Evolutionary conservation across 139 green algal species (phyloP), one percentile per base, ranked within the genome.

Genomic region (Tetratostichococcus sp.): DNA sequence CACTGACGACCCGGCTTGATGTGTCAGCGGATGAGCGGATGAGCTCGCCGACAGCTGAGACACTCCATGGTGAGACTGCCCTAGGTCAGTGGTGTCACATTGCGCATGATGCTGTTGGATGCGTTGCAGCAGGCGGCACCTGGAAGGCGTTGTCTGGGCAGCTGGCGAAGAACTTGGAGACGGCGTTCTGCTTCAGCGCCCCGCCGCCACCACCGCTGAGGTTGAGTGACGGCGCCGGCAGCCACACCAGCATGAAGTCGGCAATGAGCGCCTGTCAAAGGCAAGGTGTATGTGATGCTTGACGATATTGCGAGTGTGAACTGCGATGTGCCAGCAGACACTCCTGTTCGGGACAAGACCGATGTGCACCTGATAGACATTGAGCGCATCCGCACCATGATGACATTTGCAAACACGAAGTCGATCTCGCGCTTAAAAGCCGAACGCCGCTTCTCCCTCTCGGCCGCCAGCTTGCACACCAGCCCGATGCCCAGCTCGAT

Each of bases 201-300:
- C 68, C 50, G n/a, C 31, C 69, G 11, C 30, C 79, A 31, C 67
- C 72, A 50, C 68, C 25, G 35, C 31, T 78, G 79, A 86, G 85
- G 1, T 83, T 80, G 67, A 95, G 83, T 3, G 93, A 95, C 32
- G 94, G 94, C 28, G 94, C 94, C 0, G 94, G 94, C 74, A 98
- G 86, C 93, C 93, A 98, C 14, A 97, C 94, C 17, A 98, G 88
- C 94, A 98, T 97, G 88, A 97, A 98, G 83, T 98, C 94, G 0
- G 94, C 94, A 32, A 62, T 62, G 14, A 62, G 50, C 2, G 50
- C 50, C 50, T 62, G 50, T n/a, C n/a, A n/a, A n/a, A n/a, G n/a
- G n/a, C n/a, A n/a, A n/a, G n/a, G n/a, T n/a, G n/a, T n/a, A n/a
- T n/a, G n/a, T n/a, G n/a, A n/a, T n/a, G n/a, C n/a, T n/a, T n/a